A percentile compares a stretch with the other conserved stretches of the same genome.
Evolutionary conservation across 1,284 basidiomycete species (phyloP).

Genomic region (Tylopilus orsonianus): DNA sequence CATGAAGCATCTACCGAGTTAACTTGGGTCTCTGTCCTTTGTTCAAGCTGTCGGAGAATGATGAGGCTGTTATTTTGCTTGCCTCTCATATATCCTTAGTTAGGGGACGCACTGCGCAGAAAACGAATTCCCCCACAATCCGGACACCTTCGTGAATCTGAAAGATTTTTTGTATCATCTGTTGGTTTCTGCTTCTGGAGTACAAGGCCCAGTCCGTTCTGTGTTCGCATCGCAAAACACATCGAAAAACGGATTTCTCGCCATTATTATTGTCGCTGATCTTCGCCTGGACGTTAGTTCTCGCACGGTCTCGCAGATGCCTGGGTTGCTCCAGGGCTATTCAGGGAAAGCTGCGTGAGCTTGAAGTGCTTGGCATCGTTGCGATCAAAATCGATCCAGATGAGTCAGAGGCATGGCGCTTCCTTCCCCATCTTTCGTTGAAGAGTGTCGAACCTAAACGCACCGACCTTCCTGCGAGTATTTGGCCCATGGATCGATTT

Average conservation of each 20-base stretch:
- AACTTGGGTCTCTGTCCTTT: conserved; percentile 39
- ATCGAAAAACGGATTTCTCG: conserved; percentile 28
- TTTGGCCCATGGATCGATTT: too few relatives aligned
- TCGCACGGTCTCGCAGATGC: conserved; percentile 47
- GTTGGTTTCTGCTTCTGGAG: conserved; percentile 29
- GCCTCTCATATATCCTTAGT: conserved; percentile 30
- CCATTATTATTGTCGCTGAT: conserved; percentile 41
- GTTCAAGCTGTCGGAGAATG: conserved; percentile 19
- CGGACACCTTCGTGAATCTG: conserved; percentile 30
- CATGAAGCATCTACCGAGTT: conserved; percentile 44
- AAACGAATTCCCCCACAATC: conserved; percentile 1
- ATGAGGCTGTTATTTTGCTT: too few relatives aligned
- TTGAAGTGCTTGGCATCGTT: too few relatives aligned
- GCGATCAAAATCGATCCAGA: too few relatives aligned
- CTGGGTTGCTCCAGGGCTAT: conserved; percentile 40
- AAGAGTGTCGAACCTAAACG: conserved; percentile 53
- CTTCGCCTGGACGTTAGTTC: conserved; percentile 44
- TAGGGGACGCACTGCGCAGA: conserved; percentile 14
- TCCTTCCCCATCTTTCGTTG: conserved; percentile 44
- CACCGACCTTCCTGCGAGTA: conserved; percentile 29
- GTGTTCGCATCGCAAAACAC: conserved; percentile 36
- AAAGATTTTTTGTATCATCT: conserved; percentile 37
- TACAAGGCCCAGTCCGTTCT: conserved; percentile 7
- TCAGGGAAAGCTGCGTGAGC: conserved; percentile 1
- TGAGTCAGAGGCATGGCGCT: conserved; percentile 45